Evolutionary conservation across 1,284 basidiomycete genomes (phyloP).

Genomic region (Papiliotrema flavescens): DNA sequence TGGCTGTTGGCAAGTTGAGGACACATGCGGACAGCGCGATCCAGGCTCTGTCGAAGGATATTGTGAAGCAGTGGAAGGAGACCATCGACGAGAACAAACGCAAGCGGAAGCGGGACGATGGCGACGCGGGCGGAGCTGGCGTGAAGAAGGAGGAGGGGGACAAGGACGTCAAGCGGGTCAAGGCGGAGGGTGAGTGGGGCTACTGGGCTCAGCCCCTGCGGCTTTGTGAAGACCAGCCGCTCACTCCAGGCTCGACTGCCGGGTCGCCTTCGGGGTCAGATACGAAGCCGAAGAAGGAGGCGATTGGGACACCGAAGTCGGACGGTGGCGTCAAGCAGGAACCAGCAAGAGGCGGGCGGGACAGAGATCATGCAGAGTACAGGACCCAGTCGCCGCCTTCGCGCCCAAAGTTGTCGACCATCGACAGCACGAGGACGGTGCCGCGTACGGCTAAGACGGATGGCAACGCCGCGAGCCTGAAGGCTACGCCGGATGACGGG

Average conservation of each 20-base stretch:
- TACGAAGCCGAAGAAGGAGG: constrained; percentile 10
- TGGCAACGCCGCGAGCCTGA: constrained; percentile 53
- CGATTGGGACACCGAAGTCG: too few relatives aligned
- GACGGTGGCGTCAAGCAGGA: too few relatives aligned
- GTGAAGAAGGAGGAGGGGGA: constrained; percentile 18
- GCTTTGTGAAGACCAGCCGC: too few relatives aligned
- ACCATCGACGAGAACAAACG: constrained; percentile 75
- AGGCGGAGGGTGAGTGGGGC: constrained; percentile 29
- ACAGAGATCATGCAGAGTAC: constrained; percentile 1
- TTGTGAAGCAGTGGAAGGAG: constrained; percentile 88
- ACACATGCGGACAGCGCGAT: constrained; percentile 68
- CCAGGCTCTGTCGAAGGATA: constrained; percentile 79
- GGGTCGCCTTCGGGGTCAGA: background rate
- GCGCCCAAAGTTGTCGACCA: constrained; percentile 44
- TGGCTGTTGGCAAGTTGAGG: constrained; percentile 88
- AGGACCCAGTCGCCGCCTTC: constrained; percentile 5
- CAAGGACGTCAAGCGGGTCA: constrained; percentile 35
- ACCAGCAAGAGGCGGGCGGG: background rate
- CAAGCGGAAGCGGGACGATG: constrained; percentile 46
- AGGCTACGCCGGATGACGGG: constrained; percentile 52
- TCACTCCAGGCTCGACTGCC: background rate
- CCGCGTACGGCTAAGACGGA: constrained; percentile 66
- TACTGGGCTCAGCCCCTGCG: background rate
- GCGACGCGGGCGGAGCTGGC: constrained; percentile 19
- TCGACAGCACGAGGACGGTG: constrained; percentile 50